Evolutionary conservation across 768 basidiomycete species (phyloP).

Genomic region (Lanmaoa pseudosensibilis): DNA sequence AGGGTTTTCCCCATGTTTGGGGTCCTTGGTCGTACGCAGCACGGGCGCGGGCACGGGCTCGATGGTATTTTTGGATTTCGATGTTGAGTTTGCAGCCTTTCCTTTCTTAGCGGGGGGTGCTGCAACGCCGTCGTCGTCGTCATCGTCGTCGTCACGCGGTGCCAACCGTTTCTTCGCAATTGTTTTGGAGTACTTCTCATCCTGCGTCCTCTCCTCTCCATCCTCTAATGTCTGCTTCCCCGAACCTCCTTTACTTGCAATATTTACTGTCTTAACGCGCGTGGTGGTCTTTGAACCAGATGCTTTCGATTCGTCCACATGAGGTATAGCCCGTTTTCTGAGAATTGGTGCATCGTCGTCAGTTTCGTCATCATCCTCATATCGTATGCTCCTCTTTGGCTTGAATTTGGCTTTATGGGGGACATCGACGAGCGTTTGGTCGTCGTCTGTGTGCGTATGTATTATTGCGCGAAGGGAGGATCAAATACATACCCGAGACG

Average conservation of each 20-base stretch:
- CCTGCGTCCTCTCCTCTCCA: neutral
- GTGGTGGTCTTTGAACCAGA: neutral
- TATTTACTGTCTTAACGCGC: neutral
- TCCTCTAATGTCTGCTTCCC: neutral
- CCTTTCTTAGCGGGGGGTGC: constrained; percentile 17
- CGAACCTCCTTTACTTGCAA: neutral
- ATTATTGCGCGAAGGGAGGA: neutral
- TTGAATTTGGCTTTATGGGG: constrained; percentile 13
- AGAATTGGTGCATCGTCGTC: constrained; percentile 2
- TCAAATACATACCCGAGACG: constrained; percentile 14
- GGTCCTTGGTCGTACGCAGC: neutral
- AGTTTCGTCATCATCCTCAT: constrained; percentile 1
- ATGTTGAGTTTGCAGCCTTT: constrained; percentile 1
- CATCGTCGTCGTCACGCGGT: constrained; percentile 7
- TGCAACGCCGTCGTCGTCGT: neutral
- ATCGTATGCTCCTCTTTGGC: neutral
- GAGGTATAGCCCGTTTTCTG: neutral
- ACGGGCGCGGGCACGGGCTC: neutral
- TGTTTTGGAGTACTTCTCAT: neutral
- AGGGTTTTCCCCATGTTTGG: neutral
- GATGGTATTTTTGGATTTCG: neutral
- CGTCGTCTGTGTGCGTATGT: constrained; percentile 25
- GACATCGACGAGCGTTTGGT: constrained; percentile 27
- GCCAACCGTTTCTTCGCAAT: constrained; percentile 6
- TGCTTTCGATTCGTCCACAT: neutral